A percentile compares a stretch with the other conserved stretches of the same genome.
phyloP scores from a whole-genome alignment of 2,329 filamentous ascomycete genomes.

The Stagonosporopsis tanaceti region DNA sequence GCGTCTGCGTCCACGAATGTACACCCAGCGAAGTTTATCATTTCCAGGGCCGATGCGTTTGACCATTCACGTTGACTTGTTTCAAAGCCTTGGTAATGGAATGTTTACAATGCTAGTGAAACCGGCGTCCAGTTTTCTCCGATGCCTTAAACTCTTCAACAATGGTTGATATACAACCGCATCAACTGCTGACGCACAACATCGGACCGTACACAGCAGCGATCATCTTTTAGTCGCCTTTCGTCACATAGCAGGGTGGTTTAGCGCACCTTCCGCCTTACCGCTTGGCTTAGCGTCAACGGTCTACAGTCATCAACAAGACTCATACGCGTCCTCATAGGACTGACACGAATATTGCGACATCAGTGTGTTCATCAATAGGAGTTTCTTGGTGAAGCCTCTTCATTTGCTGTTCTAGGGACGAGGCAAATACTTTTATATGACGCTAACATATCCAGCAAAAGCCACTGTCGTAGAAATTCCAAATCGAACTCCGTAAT shows the following conservation, averaged over 20 bases:
- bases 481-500: conserved; percentile 8
- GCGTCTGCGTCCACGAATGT: no score
- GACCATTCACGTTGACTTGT: background rate
- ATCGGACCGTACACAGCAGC: background rate
- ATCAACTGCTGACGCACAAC: background rate
- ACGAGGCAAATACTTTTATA: background rate
- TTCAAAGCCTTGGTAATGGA: background rate
- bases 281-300: conserved; percentile 1
- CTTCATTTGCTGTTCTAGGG: background rate
- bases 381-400: background rate
- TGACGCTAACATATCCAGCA: conserved; percentile 1
- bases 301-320: background rate
- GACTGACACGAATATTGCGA: background rate
- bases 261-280: no score
- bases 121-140: background rate
- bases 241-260: background rate
- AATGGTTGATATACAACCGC: background rate
- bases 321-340: background rate
- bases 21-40: background rate
- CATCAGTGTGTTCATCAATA: background rate
- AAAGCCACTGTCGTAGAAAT: conserved; percentile 3
- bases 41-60: background rate
- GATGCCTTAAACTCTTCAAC: background rate
- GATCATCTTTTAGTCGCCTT: background rate
- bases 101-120: no score